Percentiles rank a stretch among this genome's conserved stretches.
Conservation (phyloP, 306 rosid species). For the Vigna trinervia region DNA sequence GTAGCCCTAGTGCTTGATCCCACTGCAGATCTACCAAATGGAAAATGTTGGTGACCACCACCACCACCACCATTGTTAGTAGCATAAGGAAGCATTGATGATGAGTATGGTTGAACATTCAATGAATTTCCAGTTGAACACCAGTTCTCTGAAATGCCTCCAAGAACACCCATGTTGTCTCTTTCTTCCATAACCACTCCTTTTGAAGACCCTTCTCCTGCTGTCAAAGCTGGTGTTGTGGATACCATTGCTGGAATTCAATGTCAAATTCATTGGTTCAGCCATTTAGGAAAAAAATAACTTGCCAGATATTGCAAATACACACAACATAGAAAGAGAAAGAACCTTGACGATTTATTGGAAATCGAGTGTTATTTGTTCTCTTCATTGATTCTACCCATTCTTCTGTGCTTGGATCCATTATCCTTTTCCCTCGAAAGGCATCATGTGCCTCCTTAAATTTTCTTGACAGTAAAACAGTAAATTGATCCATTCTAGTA, state of each 20-base stretch:
- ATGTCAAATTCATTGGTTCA: background rate
- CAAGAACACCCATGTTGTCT: background rate
- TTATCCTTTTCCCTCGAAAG: background rate
- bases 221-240: background rate
- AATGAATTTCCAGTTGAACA: background rate
- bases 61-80: background rate
- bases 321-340: background rate
- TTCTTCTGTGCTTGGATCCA: background rate
- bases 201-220: background rate
- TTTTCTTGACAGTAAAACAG: slow-evolving; percentile 39
- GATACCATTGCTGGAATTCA: background rate
- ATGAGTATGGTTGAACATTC: background rate
- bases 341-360: slow-evolving; percentile 19
- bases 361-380: background rate
- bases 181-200: background rate
- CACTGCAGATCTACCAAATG: background rate
- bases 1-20: background rate
- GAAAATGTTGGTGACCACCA: background rate
- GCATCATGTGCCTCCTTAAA: slow-evolving; percentile 39
- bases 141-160: too few relatives aligned
- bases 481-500: background rate
- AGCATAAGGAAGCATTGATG: background rate
- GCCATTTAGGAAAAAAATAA: too few relatives aligned
- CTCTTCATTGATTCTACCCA: background rate
- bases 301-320: too few relatives aligned